Conservation (phyloP, 495 filamentous ascomycete genomes). For the Penicillium fimorum region DNA sequence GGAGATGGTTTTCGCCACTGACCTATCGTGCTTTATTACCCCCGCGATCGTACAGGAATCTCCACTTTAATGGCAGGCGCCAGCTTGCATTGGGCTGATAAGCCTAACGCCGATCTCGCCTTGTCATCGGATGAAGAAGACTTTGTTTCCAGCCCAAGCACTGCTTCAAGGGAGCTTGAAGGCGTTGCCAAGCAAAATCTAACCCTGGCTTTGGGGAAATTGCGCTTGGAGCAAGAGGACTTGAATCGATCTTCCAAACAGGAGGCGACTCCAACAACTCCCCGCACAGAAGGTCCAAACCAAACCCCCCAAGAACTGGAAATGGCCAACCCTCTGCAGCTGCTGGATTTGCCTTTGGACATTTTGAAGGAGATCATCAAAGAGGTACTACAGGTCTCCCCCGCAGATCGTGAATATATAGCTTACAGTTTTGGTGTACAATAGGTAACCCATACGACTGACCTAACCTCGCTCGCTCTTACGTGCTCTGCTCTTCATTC, state of each 20-base stretch:
- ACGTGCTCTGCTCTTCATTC: conserved; percentile 82
- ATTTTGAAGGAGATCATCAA: conserved; percentile 85
- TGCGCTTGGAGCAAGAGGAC: conserved; percentile 28
- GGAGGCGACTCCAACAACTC: conserved; percentile 12
- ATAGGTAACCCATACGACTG: conserved; percentile 84
- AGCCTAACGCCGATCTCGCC: conserved; percentile 27
- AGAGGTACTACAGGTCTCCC: conserved; percentile 58
- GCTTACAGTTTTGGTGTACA: conserved; percentile 10
- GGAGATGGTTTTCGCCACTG: conserved; percentile 5
- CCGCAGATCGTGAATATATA: background rate
- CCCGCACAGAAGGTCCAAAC: conserved; percentile 9
- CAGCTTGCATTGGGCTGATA: conserved; percentile 24
- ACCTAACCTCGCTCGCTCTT: conserved; percentile 77
- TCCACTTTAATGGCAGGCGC: conserved; percentile 18
- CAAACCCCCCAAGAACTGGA: background rate
- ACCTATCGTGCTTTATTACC: background rate
- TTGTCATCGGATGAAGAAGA: conserved; percentile 40
- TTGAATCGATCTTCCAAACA: conserved; percentile 11
- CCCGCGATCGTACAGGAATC: conserved; percentile 3
- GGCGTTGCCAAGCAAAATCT: conserved; percentile 7
- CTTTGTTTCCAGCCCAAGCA: conserved; percentile 35
- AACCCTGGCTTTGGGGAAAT: conserved; percentile 28
- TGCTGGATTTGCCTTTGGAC: conserved; percentile 85
- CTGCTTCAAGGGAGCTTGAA: conserved; percentile 26
- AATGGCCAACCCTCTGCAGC: conserved; percentile 40